Evolutionary conservation across 2,329 filamentous ascomycete genomes (phyloP).

Genomic region (Penicillium sp.): DNA sequence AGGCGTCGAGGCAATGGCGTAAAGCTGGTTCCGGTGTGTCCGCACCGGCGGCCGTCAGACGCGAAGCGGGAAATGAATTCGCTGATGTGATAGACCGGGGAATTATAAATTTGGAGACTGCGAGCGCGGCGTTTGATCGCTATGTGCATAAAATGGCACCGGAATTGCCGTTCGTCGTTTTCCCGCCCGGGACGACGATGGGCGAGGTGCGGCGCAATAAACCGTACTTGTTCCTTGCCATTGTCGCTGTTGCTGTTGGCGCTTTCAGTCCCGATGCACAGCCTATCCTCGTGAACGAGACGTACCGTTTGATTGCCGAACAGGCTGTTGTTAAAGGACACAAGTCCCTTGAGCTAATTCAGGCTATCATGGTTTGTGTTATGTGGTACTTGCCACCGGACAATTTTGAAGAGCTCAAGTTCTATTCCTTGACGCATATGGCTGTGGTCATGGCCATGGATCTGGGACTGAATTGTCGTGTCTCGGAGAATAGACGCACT

Average conservation of each 20-base stretch:
- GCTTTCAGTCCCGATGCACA: constrained; percentile 55
- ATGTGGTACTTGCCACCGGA: constrained; percentile 84
- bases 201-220: constrained; percentile 55
- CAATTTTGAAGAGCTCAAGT: constrained; percentile 80
- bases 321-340: constrained; percentile 70
- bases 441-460: constrained; percentile 79
- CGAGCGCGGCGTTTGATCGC: constrained; percentile 55
- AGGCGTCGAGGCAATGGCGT: constrained; percentile 22
- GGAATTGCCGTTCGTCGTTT: constrained; percentile 57
- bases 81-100: constrained; percentile 49
- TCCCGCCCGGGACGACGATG: constrained; percentile 53
- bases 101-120: constrained; percentile 51
- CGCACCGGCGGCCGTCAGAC: constrained; percentile 13
- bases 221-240: constrained; percentile 57
- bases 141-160: constrained; percentile 54
- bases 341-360: constrained; percentile 78
- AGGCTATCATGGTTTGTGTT: constrained; percentile 69
- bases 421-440: constrained; percentile 81
- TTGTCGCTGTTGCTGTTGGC: constrained; percentile 54
- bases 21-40: constrained; percentile 19
- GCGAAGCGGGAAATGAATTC: constrained; percentile 28
- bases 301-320: constrained; percentile 70
- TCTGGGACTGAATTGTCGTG: constrained; percentile 66
- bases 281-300: constrained; percentile 60
- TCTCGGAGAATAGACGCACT: constrained; percentile 35